Evolutionary conservation across 257 asterid species (phyloP), one percentile per base, ranked within the genome.

Genomic region (Solanum megistacrolobum): DNA sequence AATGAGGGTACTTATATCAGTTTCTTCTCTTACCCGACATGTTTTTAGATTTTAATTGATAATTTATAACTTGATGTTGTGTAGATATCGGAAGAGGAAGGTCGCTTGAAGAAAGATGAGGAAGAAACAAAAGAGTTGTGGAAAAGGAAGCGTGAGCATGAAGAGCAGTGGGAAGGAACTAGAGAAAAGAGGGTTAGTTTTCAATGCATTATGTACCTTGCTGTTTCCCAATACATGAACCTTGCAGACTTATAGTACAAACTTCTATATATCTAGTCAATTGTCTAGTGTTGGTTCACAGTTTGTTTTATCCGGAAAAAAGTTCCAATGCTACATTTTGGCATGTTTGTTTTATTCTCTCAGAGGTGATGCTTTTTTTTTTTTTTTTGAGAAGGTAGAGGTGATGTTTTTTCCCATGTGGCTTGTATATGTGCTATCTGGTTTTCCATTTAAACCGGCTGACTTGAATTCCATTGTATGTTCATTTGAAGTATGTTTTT

Each of bases 121-220:
- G 99, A 94, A 91, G 99, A 97, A 91, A 93, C 98, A 86, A 97
- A 97, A 91, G 99, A 97, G 93, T 88, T 93, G 98, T 96, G 98
- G 99, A 97, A 97, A 89, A 94, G 98, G 85, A 97, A 97, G 92
- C 98, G 99, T 79, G 98, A 97, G 90, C 99, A 97, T 14, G 99
- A 97, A 92, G 99, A 97, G 94, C 99, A 96, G 91, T 97, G 99
- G 99, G 99, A 97, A 93, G 99, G 99, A 91, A 97, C 99, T 31
- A 92, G 99, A 89, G 99, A 97, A 91, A 75, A 95, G 52, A 92
- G 99, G 96, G 99, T 97, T 86, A 90, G 96, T 89, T 79, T 73
- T 78, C 87, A 86, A 68, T 82, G 43, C 66, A 27, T 76, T 6
- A 12, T 23, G 12, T 81, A 29, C 14, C 85, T 81, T 81, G 52